phyloP scores from a whole-genome alignment of 2,329 filamentous ascomycete species.

The Calonectria fujianensis region DNA sequence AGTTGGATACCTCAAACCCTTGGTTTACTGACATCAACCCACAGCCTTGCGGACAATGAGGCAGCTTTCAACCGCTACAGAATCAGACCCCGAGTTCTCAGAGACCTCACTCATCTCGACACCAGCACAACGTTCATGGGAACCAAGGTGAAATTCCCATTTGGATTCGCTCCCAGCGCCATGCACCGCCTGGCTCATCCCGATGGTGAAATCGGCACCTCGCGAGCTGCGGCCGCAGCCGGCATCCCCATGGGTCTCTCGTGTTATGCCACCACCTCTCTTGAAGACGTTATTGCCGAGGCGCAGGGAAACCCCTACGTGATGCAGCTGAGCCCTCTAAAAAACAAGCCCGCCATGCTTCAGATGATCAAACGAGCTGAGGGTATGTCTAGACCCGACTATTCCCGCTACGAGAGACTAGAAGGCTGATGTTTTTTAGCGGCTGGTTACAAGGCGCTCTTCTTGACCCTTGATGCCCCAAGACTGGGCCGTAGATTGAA shows the following conservation, averaged over 20 bases:
- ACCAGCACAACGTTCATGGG: constrained; percentile 35
- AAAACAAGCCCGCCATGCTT: constrained; percentile 33
- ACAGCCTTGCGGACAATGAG: constrained; percentile 41
- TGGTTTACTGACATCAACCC: constrained; percentile 2
- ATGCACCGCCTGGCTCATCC: constrained; percentile 37
- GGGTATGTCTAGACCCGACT: constrained; percentile 9
- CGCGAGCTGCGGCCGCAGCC: constrained; percentile 13
- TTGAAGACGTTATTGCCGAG: constrained; percentile 44
- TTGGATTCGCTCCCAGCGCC: constrained; percentile 38
- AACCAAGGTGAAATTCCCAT: constrained; percentile 36
- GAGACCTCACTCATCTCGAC: constrained; percentile 32
- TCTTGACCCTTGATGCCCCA: constrained; percentile 54
- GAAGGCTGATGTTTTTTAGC: constrained; percentile 26
- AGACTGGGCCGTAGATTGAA: constrained; percentile 50
- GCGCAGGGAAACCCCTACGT: constrained; percentile 33
- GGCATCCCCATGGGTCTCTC: constrained; percentile 33
- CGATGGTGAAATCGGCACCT: constrained; percentile 37
- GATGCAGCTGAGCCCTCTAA: constrained; percentile 38
- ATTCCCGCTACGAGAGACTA: no score
- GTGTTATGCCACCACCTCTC: constrained; percentile 21
- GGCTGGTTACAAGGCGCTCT: constrained; percentile 53
- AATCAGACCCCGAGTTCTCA: constrained; percentile 39
- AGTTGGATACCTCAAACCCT: not conserved
- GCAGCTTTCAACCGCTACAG: constrained; percentile 38
- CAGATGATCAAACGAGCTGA: constrained; percentile 38